Evolutionary conservation across 1,139 yeast species (phyloP).

Genomic region (Geotrichum macrosporum): DNA sequence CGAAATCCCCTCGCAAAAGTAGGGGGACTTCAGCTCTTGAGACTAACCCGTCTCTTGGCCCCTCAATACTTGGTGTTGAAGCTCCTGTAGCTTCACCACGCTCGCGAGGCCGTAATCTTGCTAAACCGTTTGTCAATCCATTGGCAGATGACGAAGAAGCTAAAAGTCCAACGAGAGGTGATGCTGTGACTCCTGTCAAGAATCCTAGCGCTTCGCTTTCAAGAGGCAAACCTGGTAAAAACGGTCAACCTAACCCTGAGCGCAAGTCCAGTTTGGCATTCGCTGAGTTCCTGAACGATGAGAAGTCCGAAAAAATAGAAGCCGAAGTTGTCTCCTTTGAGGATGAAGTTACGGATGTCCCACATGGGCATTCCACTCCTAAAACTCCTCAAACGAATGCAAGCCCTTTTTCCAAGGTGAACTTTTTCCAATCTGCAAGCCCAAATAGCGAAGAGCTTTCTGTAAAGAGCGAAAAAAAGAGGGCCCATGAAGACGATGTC

Average conservation of each 20-base stretch:
- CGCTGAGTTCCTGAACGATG: not conserved
- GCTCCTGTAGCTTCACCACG: not conserved
- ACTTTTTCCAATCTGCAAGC: slow-evolving; percentile 42
- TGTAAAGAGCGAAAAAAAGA: slow-evolving; percentile 20
- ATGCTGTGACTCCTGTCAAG: slow-evolving; percentile 2
- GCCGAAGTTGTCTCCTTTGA: too few relatives aligned
- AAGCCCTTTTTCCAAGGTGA: slow-evolving; percentile 41
- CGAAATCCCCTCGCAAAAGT: too few relatives aligned
- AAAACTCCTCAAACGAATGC: slow-evolving; percentile 23
- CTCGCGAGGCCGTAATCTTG: slow-evolving; percentile 4
- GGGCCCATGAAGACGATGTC: slow-evolving; percentile 12
- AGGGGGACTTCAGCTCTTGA: too few relatives aligned
- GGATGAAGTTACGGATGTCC: too few relatives aligned
- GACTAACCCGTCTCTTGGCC: too few relatives aligned
- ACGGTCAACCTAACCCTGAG: not conserved
- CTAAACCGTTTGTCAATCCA: slow-evolving; percentile 17
- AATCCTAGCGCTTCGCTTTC: not conserved
- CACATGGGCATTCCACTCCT: too few relatives aligned
- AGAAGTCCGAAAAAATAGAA: not conserved
- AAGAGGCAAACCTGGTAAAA: slow-evolving; percentile 2
- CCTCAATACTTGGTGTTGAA: not conserved
- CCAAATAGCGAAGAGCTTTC: slow-evolving; percentile 24
- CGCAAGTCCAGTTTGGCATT: not conserved
- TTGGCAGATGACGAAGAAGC: not conserved
- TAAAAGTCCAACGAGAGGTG: not conserved